phyloP scores from a whole-genome alignment of 345 rosid genomes.

The Salix suchowensis region DNA sequence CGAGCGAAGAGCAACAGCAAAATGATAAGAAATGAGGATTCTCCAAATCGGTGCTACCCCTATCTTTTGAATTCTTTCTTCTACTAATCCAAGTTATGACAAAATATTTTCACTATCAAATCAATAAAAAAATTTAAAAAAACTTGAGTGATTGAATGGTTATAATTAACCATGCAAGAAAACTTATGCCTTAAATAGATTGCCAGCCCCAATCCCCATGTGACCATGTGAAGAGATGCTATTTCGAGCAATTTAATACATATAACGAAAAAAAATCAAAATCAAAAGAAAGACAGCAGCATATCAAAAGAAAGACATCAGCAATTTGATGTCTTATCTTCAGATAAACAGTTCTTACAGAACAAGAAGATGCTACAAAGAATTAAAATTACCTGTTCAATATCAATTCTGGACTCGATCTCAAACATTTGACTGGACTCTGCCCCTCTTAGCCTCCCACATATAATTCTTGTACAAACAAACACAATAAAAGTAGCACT shows the following conservation, averaged over 20 bases:
- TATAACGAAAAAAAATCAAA: neutral
- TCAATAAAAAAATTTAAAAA: neutral
- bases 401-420: slow-evolving; percentile 43
- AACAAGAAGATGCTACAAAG: neutral
- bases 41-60: neutral
- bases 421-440: slow-evolving; percentile 44
- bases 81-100: neutral
- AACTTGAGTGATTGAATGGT: neutral
- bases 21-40: neutral
- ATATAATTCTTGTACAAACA: slow-evolving; percentile 57
- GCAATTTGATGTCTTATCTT: neutral
- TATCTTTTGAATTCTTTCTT: neutral
- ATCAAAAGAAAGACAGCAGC: neutral
- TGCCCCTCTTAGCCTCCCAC: slow-evolving; percentile 42
- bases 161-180: neutral
- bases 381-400: slow-evolving; percentile 42
- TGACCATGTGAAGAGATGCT: neutral
- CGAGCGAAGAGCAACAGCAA: neutral
- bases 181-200: neutral
- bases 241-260: neutral
- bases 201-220: neutral
- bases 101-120: neutral
- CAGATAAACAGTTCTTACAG: neutral
- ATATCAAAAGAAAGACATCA: neutral
- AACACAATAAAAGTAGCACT: slow-evolving; percentile 59